phyloP scores from a whole-genome alignment of 225 moss, liverwort and hornwort genomes.

The Marchantia polymorpha region DNA sequence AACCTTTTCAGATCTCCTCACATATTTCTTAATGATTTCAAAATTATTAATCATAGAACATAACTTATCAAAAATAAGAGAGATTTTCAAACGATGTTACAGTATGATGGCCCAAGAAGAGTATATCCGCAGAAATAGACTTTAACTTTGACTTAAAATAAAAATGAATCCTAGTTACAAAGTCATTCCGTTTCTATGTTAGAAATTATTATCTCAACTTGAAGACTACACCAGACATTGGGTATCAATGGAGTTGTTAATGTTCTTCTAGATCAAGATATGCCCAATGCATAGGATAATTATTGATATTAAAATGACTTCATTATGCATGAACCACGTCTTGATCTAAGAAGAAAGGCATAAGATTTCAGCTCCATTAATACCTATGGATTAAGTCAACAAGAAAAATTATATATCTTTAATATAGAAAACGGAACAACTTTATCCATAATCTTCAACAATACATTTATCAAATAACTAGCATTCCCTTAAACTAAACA shows the following conservation, averaged over 20 bases:
- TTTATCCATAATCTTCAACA: too few species aligned
- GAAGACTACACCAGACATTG: neutral
- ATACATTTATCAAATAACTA: too few species aligned
- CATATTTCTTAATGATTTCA: too few species aligned
- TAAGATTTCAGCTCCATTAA: neutral
- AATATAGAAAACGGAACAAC: neutral
- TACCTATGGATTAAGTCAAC: neutral
- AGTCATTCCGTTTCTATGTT: slow-evolving; percentile 5
- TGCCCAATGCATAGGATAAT: neutral
- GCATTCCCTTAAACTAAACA: too few species aligned
- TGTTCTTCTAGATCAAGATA: neutral
- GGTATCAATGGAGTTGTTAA: neutral
- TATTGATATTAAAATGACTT: neutral
- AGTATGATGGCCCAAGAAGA: too few species aligned
- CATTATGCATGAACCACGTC: neutral
- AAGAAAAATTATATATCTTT: neutral
- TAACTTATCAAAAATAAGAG: too few species aligned
- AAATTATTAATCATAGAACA: too few species aligned
- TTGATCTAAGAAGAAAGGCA: neutral
- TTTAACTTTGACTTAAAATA: too few species aligned
- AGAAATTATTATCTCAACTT: neutral
- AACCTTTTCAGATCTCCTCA: too few species aligned
- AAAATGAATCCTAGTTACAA: neutral
- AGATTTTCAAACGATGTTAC: too few species aligned
- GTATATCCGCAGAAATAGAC: too few species aligned